Evolutionary conservation across 2,329 filamentous ascomycete genomes (phyloP).

Genomic region (Verticillium klebahnii): DNA sequence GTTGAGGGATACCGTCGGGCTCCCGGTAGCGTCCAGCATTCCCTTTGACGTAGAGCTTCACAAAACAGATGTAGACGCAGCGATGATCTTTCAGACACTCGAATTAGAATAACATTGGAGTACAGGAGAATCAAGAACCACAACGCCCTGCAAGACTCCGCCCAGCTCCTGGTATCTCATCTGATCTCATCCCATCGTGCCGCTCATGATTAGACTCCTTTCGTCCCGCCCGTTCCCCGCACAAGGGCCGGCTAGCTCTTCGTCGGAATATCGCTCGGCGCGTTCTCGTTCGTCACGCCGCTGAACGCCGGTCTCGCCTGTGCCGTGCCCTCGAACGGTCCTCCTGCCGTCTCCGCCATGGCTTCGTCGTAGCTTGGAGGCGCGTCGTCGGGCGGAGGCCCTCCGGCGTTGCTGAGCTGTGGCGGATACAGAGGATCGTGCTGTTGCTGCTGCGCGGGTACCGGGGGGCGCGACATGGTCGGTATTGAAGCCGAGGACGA

Average conservation of each 20-base stretch:
- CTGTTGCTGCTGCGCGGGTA: constrained; percentile 15
- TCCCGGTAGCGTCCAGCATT: no score
- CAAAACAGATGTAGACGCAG: neutral
- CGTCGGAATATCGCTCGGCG: constrained; percentile 42
- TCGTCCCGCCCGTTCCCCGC: no score
- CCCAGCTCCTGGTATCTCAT: neutral
- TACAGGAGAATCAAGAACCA: neutral
- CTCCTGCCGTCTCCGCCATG: constrained; percentile 68
- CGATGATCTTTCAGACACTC: neutral
- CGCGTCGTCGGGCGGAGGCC: constrained; percentile 61
- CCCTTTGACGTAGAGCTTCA: neutral
- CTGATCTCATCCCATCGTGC: neutral
- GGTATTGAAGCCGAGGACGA: constrained; percentile 15
- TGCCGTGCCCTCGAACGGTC: constrained; percentile 58
- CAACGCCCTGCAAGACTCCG: neutral
- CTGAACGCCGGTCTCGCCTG: constrained; percentile 62
- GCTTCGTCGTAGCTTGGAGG: constrained; percentile 94
- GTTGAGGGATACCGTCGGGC: neutral
- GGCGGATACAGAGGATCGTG: constrained; percentile 54
- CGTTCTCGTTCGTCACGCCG: constrained; percentile 58
- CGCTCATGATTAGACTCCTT: constrained; percentile 4
- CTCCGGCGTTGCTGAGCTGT: constrained; percentile 44
- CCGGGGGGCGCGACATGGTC: constrained; percentile 14
- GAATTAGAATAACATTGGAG: neutral
- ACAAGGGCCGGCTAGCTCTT: constrained; percentile 25